Base-by-base conservation (phyloP, 2,329 filamentous ascomycete genomes). In the Fusarium mundagurra region DNA sequence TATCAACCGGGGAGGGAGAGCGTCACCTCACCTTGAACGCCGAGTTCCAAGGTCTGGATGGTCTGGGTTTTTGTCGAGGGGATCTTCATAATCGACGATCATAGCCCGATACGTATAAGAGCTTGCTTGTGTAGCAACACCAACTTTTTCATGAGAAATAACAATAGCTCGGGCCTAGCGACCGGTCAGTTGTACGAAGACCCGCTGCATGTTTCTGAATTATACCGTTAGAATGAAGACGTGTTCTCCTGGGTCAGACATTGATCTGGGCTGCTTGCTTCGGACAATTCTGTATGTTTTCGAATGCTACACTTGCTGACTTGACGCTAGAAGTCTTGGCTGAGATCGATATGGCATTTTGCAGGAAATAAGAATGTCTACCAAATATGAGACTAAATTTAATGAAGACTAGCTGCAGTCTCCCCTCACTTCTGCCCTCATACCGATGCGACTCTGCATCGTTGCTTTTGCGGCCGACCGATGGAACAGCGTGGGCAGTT, bases 81-180 rank as follows among this genome's bases (percentile, higher is more conserved):
- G 62, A 73, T 68, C 50, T 53, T 55, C 63, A 34, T 27, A 57
- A 53, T 51, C 41, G 71, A 58, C 63, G 67, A 74, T 74, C 71
- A 69, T 58, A 39, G 31, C 71, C 71, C 27, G 29, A 69, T 64
- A 38, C 50, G 63, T 59, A 54, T n/a, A 55, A 50, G 36, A 58
- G 55, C 41, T 74, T 72, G 51, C 39, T 62, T 71, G 71, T 74
- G 71, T 74, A 74, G 74, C 71, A 27, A 61, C 20, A 58, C 44
- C 55, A 50, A 45, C 53, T 54, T 72, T 44, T 45, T 31, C 24
- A 47, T 39, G 29, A 33, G 34, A 50, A 53, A 62, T 45, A 31
- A 54, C 53, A 69, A 63, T 48, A 60, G 41, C 51, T 60, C 50
- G 43, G 24, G 45, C 44, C 67, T 55, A 22, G 33, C 38, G 39